Conservation (phyloP, 441 rosid genomes). For the Euphorbia schlechtendalii region DNA sequence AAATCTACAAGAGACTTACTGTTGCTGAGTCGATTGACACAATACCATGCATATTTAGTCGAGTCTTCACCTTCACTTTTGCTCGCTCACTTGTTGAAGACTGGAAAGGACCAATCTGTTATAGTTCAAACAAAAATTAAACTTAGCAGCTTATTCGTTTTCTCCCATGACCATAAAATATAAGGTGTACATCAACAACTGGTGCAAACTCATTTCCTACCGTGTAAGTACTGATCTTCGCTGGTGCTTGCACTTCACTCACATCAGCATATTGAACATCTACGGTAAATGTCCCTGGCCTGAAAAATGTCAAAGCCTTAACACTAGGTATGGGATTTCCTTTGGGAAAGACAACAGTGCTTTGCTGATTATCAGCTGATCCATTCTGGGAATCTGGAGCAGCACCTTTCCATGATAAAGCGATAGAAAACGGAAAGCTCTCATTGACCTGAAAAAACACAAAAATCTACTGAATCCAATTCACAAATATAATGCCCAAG, state of each 20-base stretch:
- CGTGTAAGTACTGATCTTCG: constrained; percentile 72
- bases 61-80: constrained; percentile 82
- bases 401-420: constrained; percentile 73
- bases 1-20: constrained; percentile 37
- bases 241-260: constrained; percentile 49
- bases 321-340: constrained; percentile 85
- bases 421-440: constrained; percentile 77
- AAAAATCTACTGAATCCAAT: neutral
- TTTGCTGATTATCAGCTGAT: constrained; percentile 61
- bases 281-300: constrained; percentile 66
- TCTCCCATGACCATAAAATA: neutral
- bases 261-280: constrained; percentile 74
- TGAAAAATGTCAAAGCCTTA: constrained; percentile 77
- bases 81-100: constrained; percentile 60
- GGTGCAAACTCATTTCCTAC: constrained; percentile 24
- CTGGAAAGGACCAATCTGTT: constrained; percentile 95
- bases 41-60: constrained; percentile 78
- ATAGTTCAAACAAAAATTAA: constrained; percentile 11
- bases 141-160: neutral
- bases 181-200: neutral
- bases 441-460: constrained; percentile 61
- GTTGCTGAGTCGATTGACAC: constrained; percentile 81
- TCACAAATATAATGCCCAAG: neutral
- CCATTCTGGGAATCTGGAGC: constrained; percentile 59
- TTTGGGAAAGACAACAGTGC: constrained; percentile 71